These are phyloP conservation scores for Phytophthora aleatoria DNA, from an alignment of 352 stramenopile species.

Conservation along the genomic window DNA sequence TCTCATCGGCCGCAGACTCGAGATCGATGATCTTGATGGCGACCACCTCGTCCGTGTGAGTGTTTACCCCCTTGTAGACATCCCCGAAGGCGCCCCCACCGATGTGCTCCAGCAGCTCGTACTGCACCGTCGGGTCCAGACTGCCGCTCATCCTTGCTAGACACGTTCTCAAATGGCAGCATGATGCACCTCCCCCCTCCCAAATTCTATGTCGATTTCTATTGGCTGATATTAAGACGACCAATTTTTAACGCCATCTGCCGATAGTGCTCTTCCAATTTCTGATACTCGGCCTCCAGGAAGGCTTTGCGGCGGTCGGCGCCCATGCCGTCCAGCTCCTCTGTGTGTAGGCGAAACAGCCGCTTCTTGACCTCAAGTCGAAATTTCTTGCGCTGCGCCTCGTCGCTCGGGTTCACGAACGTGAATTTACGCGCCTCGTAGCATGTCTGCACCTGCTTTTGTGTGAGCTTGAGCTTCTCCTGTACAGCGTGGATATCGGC, in stretches of 20 bases:
- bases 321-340: slow-evolving; percentile 80
- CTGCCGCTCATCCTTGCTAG: slow-evolving; percentile 46
- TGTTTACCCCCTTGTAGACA: slow-evolving; percentile 79
- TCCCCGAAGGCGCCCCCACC: slow-evolving; percentile 83
- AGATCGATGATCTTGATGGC: slow-evolving; percentile 89
- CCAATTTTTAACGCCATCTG: slow-evolving; percentile 46
- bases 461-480: slow-evolving; percentile 77
- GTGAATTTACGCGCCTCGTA: slow-evolving; percentile 79
- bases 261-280: slow-evolving; percentile 57
- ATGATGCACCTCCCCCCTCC: background rate
- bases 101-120: slow-evolving; percentile 82
- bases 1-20: slow-evolving; percentile 82
- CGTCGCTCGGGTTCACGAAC: slow-evolving; percentile 57
- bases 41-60: slow-evolving; percentile 68
- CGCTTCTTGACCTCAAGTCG: slow-evolving; percentile 85
- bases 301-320: slow-evolving; percentile 78
- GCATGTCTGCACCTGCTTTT: slow-evolving; percentile 77
- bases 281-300: slow-evolving; percentile 66
- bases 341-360: slow-evolving; percentile 65
- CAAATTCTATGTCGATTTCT: slow-evolving; percentile 15
- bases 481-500: slow-evolving; percentile 70
- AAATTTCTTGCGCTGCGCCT: slow-evolving; percentile 63
- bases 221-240: slow-evolving; percentile 21
- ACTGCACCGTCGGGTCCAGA: slow-evolving; percentile 61
- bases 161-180: slow-evolving; percentile 9